Evolutionary conservation across 140 eudicot species (phyloP), one percentile per base, ranked within the genome.

Genomic region (Flaveria floridana): DNA sequence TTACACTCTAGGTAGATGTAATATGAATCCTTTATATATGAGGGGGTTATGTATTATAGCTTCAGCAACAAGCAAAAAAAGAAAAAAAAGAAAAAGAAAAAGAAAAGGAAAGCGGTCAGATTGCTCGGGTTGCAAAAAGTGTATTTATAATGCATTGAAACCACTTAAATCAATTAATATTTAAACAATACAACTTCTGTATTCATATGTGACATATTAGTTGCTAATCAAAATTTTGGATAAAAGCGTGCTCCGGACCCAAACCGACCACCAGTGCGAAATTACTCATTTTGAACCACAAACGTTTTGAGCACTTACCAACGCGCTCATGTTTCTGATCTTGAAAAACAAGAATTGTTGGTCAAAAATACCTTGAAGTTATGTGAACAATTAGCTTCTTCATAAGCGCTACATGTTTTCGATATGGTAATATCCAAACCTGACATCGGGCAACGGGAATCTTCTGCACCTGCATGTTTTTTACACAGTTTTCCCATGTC

Each of bases 361-460:
- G 71, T n/a, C n/a, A 78, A 74, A 23, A 8, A 23, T 73, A 88
- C 97, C 99, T 88, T 85, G 82, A 90, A 88, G 28, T 71, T 79
- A 46, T 84, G 82, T 6, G 72, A 76, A 34, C 74, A 80, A 77
- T 69, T 6, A 66, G 87, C 86, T 26, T 82, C 77, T 73, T 88
- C 86, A 71, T 78, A 94, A 23, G 80, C 87, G 73, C 79, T 44
- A 25, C 16, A 10, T 47, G 86, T 86, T 70, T 78, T 81, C 64
- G 80, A 66, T 67, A 76, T 88, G 13, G 97, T 89, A 75, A 65
- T 63, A 13, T 86, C 92, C 77, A 94, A 80, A 47, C 97, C 96
- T 34, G 59, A 76, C 68, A 88, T 56, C 21, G 97, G 99, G 78
- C 97, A 90, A 55, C 99, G 90, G 16, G 97, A 96, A 73, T 94